Evolutionary conservation across 225 moss, liverwort and hornwort genomes (phyloP), one percentile per base, ranked within the genome.

Genomic region (Pseudisothecium myosuroides): DNA sequence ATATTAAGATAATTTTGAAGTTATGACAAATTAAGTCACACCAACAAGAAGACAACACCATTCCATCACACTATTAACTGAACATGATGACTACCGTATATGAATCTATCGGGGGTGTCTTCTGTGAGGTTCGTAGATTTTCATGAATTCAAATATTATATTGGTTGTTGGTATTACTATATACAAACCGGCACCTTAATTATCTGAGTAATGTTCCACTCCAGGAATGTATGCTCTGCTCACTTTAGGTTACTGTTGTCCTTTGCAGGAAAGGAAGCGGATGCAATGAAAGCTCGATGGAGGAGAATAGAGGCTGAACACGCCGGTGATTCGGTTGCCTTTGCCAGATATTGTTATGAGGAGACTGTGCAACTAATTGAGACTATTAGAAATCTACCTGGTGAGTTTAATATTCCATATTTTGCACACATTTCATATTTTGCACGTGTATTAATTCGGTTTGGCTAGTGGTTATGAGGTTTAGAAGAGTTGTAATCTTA

Each of bases 211-310:
- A 23, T 64, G 50, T 58, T 24, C 31, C n/a, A 83, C 39, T 26
- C 11, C 24, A 45, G 54, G 73, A 75, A 67, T 68, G 49, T 60
- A 45, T 80, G 45, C 60, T 91, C 18, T 88, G 27, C 29, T 80
- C 10, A 67, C 75, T 71, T 63, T 29, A 12, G 20, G 43, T 49
- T 47, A 16, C 17, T 81, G 37, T 55, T 81, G 36, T 69, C 21
- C 56, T 73, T 62, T 34, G 49, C 49, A 98, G 94, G 96, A 59
- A 88, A 92, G 41, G 90, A 94, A 90, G 96, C 93, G 61, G 92
- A 96, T 88, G 90, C 93, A 49, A 93, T 92, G 74, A 89, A 92
- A 90, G 89, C 90, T 86, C 85, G 87, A 67, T 93, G 95, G 87
- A 93, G 82, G 88, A 92, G 89, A 86, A 64, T 80, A 68, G 96